These are phyloP conservation scores for Dillenia suffruticosa DNA, from an alignment of 164 flowering plant species.

Conservation along the genomic window DNA sequence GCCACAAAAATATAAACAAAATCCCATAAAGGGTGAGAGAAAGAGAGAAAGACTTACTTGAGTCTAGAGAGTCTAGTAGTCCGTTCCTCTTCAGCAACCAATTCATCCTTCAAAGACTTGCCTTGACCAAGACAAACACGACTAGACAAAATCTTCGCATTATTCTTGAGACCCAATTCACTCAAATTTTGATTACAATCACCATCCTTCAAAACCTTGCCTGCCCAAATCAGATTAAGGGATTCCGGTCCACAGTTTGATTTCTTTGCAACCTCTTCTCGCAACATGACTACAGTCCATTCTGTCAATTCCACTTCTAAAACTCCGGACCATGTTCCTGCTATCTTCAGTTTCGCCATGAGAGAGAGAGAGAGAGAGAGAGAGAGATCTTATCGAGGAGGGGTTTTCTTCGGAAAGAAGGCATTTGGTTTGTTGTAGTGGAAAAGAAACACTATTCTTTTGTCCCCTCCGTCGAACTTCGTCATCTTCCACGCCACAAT, in stretches of 20 bases:
- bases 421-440: too few relatives aligned
- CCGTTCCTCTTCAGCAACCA: slow-evolving; percentile 76
- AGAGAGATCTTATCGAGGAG: too few relatives aligned
- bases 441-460: too few relatives aligned
- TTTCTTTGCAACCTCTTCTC: slow-evolving; percentile 60
- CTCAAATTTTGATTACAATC: slow-evolving; percentile 37
- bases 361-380: too few relatives aligned
- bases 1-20: neutral
- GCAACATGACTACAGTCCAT: slow-evolving; percentile 68
- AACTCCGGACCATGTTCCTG: slow-evolving; percentile 74
- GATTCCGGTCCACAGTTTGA: slow-evolving; percentile 36
- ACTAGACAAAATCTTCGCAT: slow-evolving; percentile 56
- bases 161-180: slow-evolving; percentile 68
- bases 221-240: slow-evolving; percentile 68
- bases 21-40: neutral
- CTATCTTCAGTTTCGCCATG: slow-evolving; percentile 66
- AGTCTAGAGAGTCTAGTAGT: slow-evolving; percentile 51
- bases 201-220: slow-evolving; percentile 61
- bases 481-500: too few relatives aligned
- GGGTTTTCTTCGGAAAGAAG: too few relatives aligned
- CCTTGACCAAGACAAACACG: slow-evolving; percentile 41
- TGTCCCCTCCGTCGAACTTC: too few relatives aligned
- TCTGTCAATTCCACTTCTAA: slow-evolving; percentile 58
- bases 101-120: slow-evolving; percentile 31
- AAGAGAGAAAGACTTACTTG: slow-evolving; percentile 34